These are phyloP conservation scores for Aspergillus sergii DNA, from an alignment of 2,329 filamentous ascomycete species.

Conservation along the genomic window DNA sequence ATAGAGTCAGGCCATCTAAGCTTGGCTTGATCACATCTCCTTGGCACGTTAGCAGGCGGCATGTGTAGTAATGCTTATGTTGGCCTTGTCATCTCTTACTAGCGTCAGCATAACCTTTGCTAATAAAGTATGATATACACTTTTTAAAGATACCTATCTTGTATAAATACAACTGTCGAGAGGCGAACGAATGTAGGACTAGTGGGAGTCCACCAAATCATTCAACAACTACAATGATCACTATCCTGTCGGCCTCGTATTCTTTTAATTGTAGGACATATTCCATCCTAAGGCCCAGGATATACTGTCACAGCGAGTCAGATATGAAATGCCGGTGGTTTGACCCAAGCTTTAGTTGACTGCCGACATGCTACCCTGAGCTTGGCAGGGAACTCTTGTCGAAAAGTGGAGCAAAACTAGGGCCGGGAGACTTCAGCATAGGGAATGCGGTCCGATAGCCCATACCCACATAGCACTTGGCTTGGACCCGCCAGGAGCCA, in stretches of 20 bases:
- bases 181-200: fast-evolving
- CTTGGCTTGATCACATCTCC: not conserved
- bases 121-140: fast-evolving
- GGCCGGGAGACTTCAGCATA: not conserved
- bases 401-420: not conserved
- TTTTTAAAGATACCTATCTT: too few relatives aligned
- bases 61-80: not conserved
- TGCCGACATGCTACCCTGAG: too few relatives aligned
- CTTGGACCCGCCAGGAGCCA: not conserved
- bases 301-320: not conserved
- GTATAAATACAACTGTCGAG: too few relatives aligned
- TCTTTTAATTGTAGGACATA: not conserved
- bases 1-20: not conserved
- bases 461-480: not conserved
- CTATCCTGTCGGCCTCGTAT: not conserved
- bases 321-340: not conserved
- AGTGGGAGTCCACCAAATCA: too few relatives aligned
- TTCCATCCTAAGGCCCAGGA: not conserved
- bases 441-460: not conserved
- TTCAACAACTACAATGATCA: not conserved
- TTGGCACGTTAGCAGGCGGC: not conserved
- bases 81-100: not conserved
- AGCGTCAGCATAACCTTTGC: too few relatives aligned
- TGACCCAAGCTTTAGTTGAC: too few relatives aligned
- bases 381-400: not conserved